These are phyloP conservation scores for Seiridium unicorne DNA, from an alignment of 2,329 filamentous ascomycete genomes.

Conservation along the genomic window DNA sequence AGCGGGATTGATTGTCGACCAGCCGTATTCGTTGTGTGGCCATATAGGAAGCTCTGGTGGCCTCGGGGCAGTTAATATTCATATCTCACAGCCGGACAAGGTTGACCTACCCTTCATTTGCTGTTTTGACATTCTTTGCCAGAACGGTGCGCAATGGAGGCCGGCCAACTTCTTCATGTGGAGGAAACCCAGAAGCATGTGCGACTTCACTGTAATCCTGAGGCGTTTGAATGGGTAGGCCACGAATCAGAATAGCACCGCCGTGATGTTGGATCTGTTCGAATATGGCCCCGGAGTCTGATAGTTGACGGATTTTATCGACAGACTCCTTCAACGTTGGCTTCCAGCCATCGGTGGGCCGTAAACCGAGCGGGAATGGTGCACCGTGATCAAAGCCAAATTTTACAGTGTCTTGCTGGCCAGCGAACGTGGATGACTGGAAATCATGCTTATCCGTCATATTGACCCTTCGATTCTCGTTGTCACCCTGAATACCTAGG, in stretches of 20 bases:
- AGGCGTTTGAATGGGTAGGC: constrained; percentile 27
- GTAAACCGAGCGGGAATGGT: constrained; percentile 21
- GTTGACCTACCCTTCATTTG: constrained; percentile 29
- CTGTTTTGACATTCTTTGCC: constrained; percentile 33
- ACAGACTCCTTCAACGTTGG: constrained; percentile 13
- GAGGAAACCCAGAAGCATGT: constrained; percentile 31
- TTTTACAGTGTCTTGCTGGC: constrained; percentile 18
- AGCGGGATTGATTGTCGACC: constrained; percentile 33
- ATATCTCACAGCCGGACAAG: too few species aligned
- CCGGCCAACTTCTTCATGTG: constrained; percentile 32
- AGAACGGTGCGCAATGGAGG: constrained; percentile 29
- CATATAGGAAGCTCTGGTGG: constrained; percentile 36
- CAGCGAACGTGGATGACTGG: constrained; percentile 18
- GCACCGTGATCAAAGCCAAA: constrained; percentile 20
- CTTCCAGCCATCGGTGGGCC: constrained; percentile 4
- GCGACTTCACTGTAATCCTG: constrained; percentile 32
- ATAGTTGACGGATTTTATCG: constrained; percentile 14
- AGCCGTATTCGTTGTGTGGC: constrained; percentile 37
- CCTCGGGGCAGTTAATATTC: background rate
- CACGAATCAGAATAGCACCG: constrained; percentile 30
- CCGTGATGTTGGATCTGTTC: constrained; percentile 25
- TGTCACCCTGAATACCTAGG: too few species aligned
- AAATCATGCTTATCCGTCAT: constrained; percentile 3
- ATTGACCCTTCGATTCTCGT: too few species aligned
- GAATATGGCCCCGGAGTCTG: constrained; percentile 23